Conservation (phyloP, 495 filamentous ascomycete species). For the Neurospora hispaniola region DNA sequence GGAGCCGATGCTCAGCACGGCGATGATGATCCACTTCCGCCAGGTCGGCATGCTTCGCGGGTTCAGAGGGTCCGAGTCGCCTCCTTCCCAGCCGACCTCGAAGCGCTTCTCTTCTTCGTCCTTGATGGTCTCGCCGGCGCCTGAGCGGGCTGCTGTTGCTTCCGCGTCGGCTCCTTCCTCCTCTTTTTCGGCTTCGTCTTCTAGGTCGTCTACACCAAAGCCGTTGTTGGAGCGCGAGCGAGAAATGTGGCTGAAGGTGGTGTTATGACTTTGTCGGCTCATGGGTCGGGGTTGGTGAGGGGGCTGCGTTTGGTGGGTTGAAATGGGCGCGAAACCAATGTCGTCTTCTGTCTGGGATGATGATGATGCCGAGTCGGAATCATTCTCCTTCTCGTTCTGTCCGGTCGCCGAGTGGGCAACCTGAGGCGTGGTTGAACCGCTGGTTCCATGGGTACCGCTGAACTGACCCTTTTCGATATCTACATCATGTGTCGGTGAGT, state of each 20-base stretch:
- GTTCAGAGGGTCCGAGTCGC: constrained; percentile 59
- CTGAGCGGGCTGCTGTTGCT: not conserved
- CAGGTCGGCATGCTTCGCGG: constrained; percentile 58
- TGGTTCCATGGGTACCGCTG: not conserved
- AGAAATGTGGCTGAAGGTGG: not conserved
- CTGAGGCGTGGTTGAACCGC: not conserved
- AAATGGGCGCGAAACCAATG: not conserved
- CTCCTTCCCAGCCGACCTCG: constrained; percentile 59
- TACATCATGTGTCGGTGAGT: not conserved
- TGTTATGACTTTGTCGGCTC: not conserved
- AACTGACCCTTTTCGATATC: not conserved
- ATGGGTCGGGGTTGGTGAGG: not conserved
- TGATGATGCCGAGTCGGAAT: not conserved
- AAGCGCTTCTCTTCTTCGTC: constrained; percentile 35
- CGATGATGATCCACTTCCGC: constrained; percentile 68
- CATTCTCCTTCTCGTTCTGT: not conserved
- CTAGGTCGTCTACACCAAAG: constrained; percentile 44
- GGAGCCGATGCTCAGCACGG: constrained; percentile 59
- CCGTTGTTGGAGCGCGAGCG: constrained; percentile 51
- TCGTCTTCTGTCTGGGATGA: not conserved
- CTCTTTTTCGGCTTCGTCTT: constrained; percentile 22
- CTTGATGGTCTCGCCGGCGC: not conserved
- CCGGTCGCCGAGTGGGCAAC: not conserved
- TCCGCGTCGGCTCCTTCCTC: constrained; percentile 13
- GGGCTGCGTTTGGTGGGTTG: not conserved